Base-by-base conservation (phyloP, 176 grass and related monocot genomes). In the Oryza glaberrima region DNA sequence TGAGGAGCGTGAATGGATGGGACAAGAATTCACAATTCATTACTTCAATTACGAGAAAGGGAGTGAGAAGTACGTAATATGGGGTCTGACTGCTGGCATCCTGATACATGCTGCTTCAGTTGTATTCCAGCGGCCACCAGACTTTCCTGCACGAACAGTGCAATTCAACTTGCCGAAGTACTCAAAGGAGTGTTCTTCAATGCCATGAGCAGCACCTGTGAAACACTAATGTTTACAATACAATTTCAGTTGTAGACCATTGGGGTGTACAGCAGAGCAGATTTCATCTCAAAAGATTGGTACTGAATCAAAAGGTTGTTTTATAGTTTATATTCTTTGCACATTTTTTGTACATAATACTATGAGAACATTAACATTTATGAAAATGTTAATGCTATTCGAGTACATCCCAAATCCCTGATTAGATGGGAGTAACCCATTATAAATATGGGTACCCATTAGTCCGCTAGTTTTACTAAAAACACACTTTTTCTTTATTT, bases 71-170 rank as follows among this genome's bases (percentile, higher is more conserved):
- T 95, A 88, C 44, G 56, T 84, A 70, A 90, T 95, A 60, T 95
- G 93, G 93, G 90, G 90, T 46, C 84, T 95, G 65, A 95, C 93
- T 5, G 93, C 88, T 0, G 35, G 87, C 65, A 92, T 95, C 75
- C 35, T 95, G 73, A 92, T 95, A 83, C 90, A 92, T 61, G 88
- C 93, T 2, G 90, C 93, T 78, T 81, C 90, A 54, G 34, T 92
- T 65, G 85, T 92, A 65, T 92, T 84, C 60, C 60, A 92, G 82
- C 70, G 82, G 72, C 75, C 70, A 75, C 90, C 88, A 0, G 80
- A 89, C 72, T 95, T 92, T 79, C 4, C 72, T 30, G 88, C 92
- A 83, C 83, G 36, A 81, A 95, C 80, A 71, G 48, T 84, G 64
- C 77, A 86, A 13, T 95, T 86, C 72, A 81, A 82, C 38, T 36